These are phyloP conservation scores for Trichosporon sp. DNA, from an alignment of 1,284 basidiomycete genomes.

Conservation along the genomic window DNA sequence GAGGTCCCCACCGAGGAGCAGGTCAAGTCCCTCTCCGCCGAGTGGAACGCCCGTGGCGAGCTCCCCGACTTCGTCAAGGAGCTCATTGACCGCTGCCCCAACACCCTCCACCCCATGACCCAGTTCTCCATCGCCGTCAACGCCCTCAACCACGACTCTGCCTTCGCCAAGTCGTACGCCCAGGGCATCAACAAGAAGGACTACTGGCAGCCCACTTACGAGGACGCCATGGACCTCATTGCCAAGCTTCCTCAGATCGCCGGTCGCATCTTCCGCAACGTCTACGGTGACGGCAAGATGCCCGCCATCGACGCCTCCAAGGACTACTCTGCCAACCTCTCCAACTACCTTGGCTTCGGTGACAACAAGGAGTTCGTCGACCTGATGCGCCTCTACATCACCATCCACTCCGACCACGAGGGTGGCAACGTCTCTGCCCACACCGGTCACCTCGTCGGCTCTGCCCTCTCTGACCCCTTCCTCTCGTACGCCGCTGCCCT, in stretches of 20 bases:
- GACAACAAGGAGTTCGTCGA: constrained; percentile 89
- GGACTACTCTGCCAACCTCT: constrained; percentile 93
- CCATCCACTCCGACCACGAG: constrained; percentile 98
- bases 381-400: constrained; percentile 93
- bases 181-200: constrained; percentile 92
- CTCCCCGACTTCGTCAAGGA: constrained; percentile 92
- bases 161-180: constrained; percentile 93
- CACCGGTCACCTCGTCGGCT: constrained; percentile 94
- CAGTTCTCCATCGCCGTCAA: constrained; percentile 91
- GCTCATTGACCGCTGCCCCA: constrained; percentile 87
- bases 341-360: constrained; percentile 89
- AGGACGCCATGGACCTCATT: constrained; percentile 97
- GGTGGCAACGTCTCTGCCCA: constrained; percentile 99
- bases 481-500: constrained; percentile 89
- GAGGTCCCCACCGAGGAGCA: constrained; percentile 89
- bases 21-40: constrained; percentile 77
- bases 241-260: constrained; percentile 97
- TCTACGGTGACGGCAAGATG: constrained; percentile 81
- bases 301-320: constrained; percentile 83
- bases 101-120: constrained; percentile 93
- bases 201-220: constrained; percentile 94
- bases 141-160: constrained; percentile 95
- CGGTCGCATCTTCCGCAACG: constrained; percentile 94
- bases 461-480: constrained; percentile 97
- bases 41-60: constrained; percentile 87